Conservation (phyloP, 2,329 filamentous ascomycete species). For the Triangularia verruculosa region DNA sequence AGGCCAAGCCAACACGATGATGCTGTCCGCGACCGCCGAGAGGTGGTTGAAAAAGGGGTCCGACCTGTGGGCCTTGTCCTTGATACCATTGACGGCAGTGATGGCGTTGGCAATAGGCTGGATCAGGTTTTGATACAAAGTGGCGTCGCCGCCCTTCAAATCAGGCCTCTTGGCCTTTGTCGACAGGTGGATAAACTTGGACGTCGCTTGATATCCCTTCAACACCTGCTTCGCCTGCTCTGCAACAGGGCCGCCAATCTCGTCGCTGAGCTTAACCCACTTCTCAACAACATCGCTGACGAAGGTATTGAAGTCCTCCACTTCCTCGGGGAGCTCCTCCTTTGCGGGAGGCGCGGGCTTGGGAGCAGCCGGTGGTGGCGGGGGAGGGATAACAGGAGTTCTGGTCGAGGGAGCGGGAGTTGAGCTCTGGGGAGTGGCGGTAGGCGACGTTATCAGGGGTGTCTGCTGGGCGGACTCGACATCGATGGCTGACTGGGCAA, state of each 20-base stretch:
- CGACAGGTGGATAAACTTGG: slow-evolving; percentile 81
- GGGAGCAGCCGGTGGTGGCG: slow-evolving; percentile 39
- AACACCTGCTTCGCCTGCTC: slow-evolving; percentile 65
- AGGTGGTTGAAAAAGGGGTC: slow-evolving; percentile 77
- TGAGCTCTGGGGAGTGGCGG: slow-evolving; percentile 35
- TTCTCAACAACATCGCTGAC: slow-evolving; percentile 70
- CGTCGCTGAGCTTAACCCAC: slow-evolving; percentile 74
- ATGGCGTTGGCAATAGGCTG: slow-evolving; percentile 84
- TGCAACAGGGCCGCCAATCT: slow-evolving; percentile 72
- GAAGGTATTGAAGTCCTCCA: slow-evolving; percentile 84
- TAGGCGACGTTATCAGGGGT: slow-evolving; percentile 37
- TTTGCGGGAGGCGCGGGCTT: slow-evolving; percentile 46
- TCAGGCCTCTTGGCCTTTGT: slow-evolving; percentile 93
- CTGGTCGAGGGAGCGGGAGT: slow-evolving; percentile 33
- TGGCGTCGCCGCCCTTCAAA: slow-evolving; percentile 55
- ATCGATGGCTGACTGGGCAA: slow-evolving; percentile 73
- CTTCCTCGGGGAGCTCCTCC: slow-evolving; percentile 59
- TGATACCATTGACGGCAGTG: slow-evolving; percentile 73
- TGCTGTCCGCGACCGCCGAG: slow-evolving; percentile 83
- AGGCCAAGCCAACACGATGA: slow-evolving; percentile 88
- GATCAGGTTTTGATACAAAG: slow-evolving; percentile 71
- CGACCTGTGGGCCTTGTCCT: slow-evolving; percentile 70
- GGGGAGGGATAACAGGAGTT: slow-evolving; percentile 43
- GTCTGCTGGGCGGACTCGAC: slow-evolving; percentile 48
- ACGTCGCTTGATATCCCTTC: slow-evolving; percentile 75